Base-by-base conservation (phyloP, 352 stramenopile species). In the Plasmopara viticola region DNA sequence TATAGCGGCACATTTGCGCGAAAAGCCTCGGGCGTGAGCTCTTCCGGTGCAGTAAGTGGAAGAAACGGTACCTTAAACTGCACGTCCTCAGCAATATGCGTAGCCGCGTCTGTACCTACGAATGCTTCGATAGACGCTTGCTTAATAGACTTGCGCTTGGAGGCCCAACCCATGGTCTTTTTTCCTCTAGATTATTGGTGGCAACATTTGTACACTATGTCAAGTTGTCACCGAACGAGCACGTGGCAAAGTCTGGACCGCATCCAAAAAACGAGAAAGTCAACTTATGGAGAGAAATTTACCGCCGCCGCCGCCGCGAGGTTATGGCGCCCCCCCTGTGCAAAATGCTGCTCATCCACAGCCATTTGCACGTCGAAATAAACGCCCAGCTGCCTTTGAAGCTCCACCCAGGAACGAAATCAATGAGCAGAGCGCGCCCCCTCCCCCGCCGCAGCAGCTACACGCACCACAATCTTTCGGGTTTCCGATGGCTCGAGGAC, bases 11-110 rank as follows among this genome's bases (percentile, higher is more conserved):
- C 49, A 0, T 68, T 41, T 6, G 30, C 13, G 18, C 71, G 68
- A 44, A 94, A 87, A 15, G 62, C 57, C 4, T 56, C 44, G 0
- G 84, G 84, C 42, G 84, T 90, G 41, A 72, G 63, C 56, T 77
- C 70, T 38, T 77, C 63, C 1, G 84, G 82, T 9, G 82, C 75
- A 0, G 68, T 84, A 5, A 93, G 69, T 35, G 84, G 84, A 37
- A 95, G 64, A 48, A 90, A 93, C 29, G 84, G 84, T 34, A 95
- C 81, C 63, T 90, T 85, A 50, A 92, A 84, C 48, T 86, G 63
- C 58, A 87, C 62, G 50, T 92, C 66, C 48, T 85, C 67, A n/a
- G 67, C 42, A 15, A 87, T 64, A 18, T 47, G 58, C 33, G 54
- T 62, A 39, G 38, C 48, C 28, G 55, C 44, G 18, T 51, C 51